Base-by-base conservation (phyloP, 257 asterid species). In the Pogostemon cablin region DNA sequence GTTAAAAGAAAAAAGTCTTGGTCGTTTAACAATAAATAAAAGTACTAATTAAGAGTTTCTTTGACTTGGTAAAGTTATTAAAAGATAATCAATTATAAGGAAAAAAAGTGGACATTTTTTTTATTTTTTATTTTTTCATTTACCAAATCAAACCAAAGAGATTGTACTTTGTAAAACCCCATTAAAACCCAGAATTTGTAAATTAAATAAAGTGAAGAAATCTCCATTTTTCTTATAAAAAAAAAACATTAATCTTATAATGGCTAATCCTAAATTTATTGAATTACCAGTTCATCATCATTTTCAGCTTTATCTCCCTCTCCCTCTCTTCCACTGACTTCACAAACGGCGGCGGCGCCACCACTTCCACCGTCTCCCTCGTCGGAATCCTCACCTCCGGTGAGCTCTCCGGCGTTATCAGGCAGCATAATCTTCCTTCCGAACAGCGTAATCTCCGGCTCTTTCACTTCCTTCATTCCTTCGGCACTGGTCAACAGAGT, bases 391-490 rank as follows among this genome's bases (percentile, higher is more conserved):
- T 66, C 81, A 39, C 34, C 76, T 35, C 11, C 71, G 65, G 73
- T 32, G 62, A 72, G 37, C 11, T 34, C 56, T 52, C 69, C 75
- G 55, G 74, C 81, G 46, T 81, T 71, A 42, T 82, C 97, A 84
- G 84, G 90, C 71, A 86, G 72, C 50, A 81, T 67, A 81, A 90
- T 90, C 77, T 79, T 90, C 72, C 81, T 85, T 42, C 97, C 97
- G 41, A 90, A 90, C 58, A 90, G 62, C 82, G 75, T 90, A 34
- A 90, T 86, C 73, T 83, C 88, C 47, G 88, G 83, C 64, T 86
- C 90, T 69, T 78, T 84, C 63, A 72, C 47, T 72, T 78, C 75
- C 59, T 65, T 72, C 73, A 71, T 71, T 46, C 32, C 35, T 62
- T 62, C 46, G 42, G 64, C 64, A 52, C 32, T 8, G 50, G 60